These are phyloP conservation scores for Leucogyrophana mollusca DNA, from an alignment of 768 basidiomycete species.

Conservation along the genomic window DNA sequence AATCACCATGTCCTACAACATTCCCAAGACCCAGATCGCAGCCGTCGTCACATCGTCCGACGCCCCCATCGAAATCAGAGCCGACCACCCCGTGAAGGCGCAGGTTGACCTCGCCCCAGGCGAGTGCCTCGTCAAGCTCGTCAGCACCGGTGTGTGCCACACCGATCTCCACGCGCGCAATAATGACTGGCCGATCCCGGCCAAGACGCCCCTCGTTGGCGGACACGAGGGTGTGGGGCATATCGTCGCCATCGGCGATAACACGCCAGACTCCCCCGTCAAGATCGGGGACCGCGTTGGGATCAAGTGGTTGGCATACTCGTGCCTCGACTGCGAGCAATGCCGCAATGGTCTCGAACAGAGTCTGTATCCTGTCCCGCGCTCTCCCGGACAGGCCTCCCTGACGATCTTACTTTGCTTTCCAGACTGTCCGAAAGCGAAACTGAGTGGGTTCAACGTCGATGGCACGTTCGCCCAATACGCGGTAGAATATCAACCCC, in stretches of 20 bases:
- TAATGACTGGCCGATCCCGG: slow-evolving; percentile 80
- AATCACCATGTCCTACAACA: slow-evolving; percentile 12
- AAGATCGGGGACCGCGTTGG: slow-evolving; percentile 80
- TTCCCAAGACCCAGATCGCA: slow-evolving; percentile 43
- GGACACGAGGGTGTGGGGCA: slow-evolving; percentile 86
- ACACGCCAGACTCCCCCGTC: slow-evolving; percentile 58
- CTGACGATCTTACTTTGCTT: too few relatives aligned
- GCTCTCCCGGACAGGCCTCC: too few relatives aligned
- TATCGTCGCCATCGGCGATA: slow-evolving; percentile 74
- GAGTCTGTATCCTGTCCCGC: too few relatives aligned
- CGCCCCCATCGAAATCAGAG: slow-evolving; percentile 29
- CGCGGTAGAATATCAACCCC: too few relatives aligned
- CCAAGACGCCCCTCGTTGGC: slow-evolving; percentile 66
- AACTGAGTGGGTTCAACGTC: slow-evolving; percentile 68
- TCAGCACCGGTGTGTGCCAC: slow-evolving; percentile 83
- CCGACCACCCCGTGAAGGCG: slow-evolving; percentile 55
- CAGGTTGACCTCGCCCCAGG: slow-evolving; percentile 59
- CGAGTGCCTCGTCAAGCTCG: slow-evolving; percentile 75
- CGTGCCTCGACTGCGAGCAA: slow-evolving; percentile 72
- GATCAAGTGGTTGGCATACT: slow-evolving; percentile 78
- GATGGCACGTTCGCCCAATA: slow-evolving; percentile 80
- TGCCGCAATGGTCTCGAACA: slow-evolving; percentile 79
- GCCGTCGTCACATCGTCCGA: slow-evolving; percentile 34
- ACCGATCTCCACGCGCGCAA: slow-evolving; percentile 76
- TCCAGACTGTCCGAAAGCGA: slow-evolving; percentile 60